A percentile compares a stretch with the other conserved stretches of the same genome.
Conservation (phyloP, 352 stramenopile genomes). For the Pythium monospermum region DNA sequence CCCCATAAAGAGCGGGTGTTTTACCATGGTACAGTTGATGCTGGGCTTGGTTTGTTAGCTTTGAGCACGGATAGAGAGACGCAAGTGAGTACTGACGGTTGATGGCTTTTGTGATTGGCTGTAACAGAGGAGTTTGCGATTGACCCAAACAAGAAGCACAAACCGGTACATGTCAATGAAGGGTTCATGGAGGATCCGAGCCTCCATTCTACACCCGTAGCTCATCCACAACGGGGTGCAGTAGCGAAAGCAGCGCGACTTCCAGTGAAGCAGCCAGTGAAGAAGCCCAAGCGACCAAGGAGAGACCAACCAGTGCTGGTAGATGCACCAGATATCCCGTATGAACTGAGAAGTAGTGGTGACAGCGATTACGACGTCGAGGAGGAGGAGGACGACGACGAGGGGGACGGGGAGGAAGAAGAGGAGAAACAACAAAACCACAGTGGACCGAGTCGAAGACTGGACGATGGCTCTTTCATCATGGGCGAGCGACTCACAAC, state of each 20-base stretch:
- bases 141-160: constrained; percentile 28
- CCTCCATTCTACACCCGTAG: too few species aligned
- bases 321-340: constrained; percentile 22
- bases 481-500: constrained; percentile 1
- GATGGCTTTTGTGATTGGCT: too few species aligned
- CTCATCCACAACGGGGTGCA: too few species aligned
- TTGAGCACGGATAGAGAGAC: too few species aligned
- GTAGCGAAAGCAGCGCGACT: too few species aligned
- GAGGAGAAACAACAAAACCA: background rate
- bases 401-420: background rate
- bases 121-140: constrained; percentile 70
- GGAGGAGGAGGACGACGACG: constrained; percentile 1
- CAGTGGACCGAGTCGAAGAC: background rate
- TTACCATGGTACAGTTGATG: background rate
- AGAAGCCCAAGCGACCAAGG: constrained; percentile 20
- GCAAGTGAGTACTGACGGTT: too few species aligned
- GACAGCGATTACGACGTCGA: constrained; percentile 28
- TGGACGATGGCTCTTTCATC: constrained; percentile 20
- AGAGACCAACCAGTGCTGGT: constrained; percentile 8
- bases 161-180: constrained; percentile 1
- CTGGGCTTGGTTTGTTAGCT: background rate
- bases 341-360: constrained; percentile 8
- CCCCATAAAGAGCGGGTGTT: too few species aligned
- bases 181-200: too few species aligned
- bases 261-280: background rate